Evolutionary conservation across 345 rosid genomes (phyloP), one percentile per base, ranked within the genome.

Genomic region (Gossypium anomalum): DNA sequence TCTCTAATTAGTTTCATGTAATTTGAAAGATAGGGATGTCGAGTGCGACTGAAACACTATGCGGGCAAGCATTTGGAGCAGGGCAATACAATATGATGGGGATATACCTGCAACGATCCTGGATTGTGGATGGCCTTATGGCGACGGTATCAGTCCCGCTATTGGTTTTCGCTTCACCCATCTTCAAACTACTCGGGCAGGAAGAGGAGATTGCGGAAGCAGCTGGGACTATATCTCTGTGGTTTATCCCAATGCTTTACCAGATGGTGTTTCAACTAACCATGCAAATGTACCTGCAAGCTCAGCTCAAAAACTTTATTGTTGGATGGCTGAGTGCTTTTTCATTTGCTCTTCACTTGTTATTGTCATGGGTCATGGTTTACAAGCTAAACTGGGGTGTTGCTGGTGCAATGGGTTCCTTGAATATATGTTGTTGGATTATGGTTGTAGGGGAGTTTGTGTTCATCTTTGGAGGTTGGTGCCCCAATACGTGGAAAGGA

Each of bases 401-500:
- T 27, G 56, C 70, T 15, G 78, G 81, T 2, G 78, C 75, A 27
- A 70, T 75, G 78, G 55, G 11, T 41, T 61, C 78, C 13, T 52
- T 79, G 48, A 60, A 20, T 4, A 44, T 79, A 45, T 74, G 71
- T 22, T 23, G 70, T 52, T 75, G 75, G 81, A 7, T 22, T 8
- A 2, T 38, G 2, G 75, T 43, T 27, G 8, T 69, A 0, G 75
- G 75, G 0, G 71, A 79, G 60, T 51, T 74, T 8, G 71, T 70
- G 44, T 79, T 15, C 41, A 14, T 79, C 1, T 59, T 78, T 10
- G 81, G 75, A 9, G 75, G 81, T 22, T 75, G 78, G 78, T 79
- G 81, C 57, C 64, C 71, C 9, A 55, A 61, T 25, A 70, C 81
- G 43, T 79, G 81, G 81, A 69, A 29, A 44, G 81, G 78, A 45